Evolutionary conservation across 2,329 filamentous ascomycete genomes (phyloP), one percentile per base, ranked within the genome.

Genomic region (Coniella vitis): DNA sequence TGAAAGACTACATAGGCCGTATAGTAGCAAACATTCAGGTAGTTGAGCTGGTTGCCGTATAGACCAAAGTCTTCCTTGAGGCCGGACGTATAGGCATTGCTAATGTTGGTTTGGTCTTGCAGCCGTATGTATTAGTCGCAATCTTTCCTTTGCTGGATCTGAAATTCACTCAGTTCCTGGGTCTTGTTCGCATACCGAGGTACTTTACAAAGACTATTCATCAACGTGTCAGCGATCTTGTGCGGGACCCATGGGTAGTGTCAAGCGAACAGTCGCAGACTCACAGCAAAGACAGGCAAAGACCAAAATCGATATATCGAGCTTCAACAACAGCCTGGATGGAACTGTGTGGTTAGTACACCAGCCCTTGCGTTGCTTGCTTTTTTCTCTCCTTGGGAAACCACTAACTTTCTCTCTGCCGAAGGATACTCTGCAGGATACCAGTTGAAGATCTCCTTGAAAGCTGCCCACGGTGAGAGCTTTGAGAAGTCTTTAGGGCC

Each of bases 1-100:
- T 66, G 63, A 31, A 65, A 65, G n/a, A 67, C 47, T 7, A 66
- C 63, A 49, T 67, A 66, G 12, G 63, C 62, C 8, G 61, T 61
- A n/a, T 63, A 69, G 58, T 68, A 71, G 48, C 63, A 65, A 4
- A 68, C 61, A 36, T 69, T 69, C 44, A 71, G 64, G 31, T 67
- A 63, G 50, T 68, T 67, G 5, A 69, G 60, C 45, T 70, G 59
- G 48, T 69, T 69, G 9, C 65, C 66, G 22, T 66, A 59, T 36
- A 69, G 56, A 4, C 44, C 53, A 17, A 70, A 60, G 25, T 68
- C 65, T 37, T 70, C 67, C 48, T 68, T 64, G 44, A 69, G 62
- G 1, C 67, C 67, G 21, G 59, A 63, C 16, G 66, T 64, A 36
- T 68, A 69, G 38, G 66, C 67, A 54, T 65, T 65, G 52, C 58